A percentile compares a stretch with the other conserved stretches of the same genome.
These are phyloP conservation scores for Fereydounia khargensis DNA, from an alignment of 1,284 basidiomycete genomes.

Conservation along the genomic window DNA sequence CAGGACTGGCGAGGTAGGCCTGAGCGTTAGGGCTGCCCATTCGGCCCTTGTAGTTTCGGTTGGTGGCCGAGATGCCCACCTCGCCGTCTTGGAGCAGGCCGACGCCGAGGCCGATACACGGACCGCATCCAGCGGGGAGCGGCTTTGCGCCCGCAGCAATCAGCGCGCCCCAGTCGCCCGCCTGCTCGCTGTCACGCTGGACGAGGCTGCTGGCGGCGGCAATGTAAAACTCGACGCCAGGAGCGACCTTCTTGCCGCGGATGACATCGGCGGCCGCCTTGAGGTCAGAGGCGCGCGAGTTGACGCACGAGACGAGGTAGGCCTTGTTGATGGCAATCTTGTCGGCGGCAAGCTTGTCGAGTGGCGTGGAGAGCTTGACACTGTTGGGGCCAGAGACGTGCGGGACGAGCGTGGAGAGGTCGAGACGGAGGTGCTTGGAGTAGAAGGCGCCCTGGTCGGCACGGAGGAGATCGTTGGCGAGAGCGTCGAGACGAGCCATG, in stretches of 20 bases:
- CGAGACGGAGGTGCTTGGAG: constrained; percentile 82
- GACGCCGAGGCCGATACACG: constrained; percentile 92
- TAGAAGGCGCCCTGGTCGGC: constrained; percentile 82
- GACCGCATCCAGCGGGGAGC: constrained; percentile 92
- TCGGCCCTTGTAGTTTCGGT: constrained; percentile 97
- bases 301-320: constrained; percentile 97
- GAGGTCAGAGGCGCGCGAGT: constrained; percentile 93
- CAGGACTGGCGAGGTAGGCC: constrained; percentile 92
- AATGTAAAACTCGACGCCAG: constrained; percentile 92
- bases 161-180: constrained; percentile 85
- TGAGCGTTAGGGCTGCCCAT: constrained; percentile 95
- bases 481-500: constrained; percentile 66
- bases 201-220: constrained; percentile 90
- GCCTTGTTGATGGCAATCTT: constrained; percentile 90
- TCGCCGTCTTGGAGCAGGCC: constrained; percentile 91
- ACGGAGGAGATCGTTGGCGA: constrained; percentile 65
- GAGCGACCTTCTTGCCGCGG: constrained; percentile 76
- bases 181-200: constrained; percentile 79
- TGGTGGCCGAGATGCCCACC: constrained; percentile 94
- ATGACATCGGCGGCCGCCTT: constrained; percentile 86
- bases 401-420: constrained; percentile 88
- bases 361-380: constrained; percentile 90
- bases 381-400: constrained; percentile 96
- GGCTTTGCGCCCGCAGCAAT: constrained; percentile 84
- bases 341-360: constrained; percentile 73